Conservation (phyloP, 805 yeast species). For the Schizosaccharomyces octosporus region DNA sequence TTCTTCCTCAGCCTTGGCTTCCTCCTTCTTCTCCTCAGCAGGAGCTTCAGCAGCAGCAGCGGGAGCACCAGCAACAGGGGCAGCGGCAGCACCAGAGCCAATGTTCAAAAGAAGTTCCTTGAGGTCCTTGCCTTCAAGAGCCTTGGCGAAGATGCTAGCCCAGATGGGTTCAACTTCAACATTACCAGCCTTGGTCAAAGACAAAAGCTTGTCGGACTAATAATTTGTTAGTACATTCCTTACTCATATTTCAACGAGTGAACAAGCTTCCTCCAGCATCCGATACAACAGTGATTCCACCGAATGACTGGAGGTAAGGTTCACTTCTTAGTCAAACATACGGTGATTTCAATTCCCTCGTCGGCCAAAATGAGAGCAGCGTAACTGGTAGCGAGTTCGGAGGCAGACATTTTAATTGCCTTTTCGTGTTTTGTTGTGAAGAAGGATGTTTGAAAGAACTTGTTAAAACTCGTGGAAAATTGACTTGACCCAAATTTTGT, state of each 20-base stretch:
- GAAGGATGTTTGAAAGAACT: background rate
- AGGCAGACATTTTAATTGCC: conserved; percentile 33
- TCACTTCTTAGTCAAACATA: background rate
- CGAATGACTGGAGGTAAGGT: too few relatives aligned
- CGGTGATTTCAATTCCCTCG: conserved; percentile 63
- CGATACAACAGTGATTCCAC: too few relatives aligned
- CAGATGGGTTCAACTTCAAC: conserved; percentile 57
- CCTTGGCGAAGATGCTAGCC: conserved; percentile 76
- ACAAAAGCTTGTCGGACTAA: conserved; percentile 55
- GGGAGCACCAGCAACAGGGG: conserved; percentile 44
- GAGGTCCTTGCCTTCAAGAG: conserved; percentile 60
- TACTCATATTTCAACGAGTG: too few relatives aligned
- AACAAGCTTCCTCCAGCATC: too few relatives aligned
- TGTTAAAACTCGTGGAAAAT: background rate
- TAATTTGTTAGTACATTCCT: background rate
- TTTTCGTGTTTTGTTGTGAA: background rate
- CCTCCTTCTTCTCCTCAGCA: conserved; percentile 10
- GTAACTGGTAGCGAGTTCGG: conserved; percentile 75
- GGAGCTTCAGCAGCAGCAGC: conserved; percentile 14
- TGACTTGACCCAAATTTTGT: background rate
- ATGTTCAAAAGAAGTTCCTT: conserved; percentile 49
- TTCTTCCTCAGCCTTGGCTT: conserved; percentile 9
- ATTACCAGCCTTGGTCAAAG: conserved; percentile 63
- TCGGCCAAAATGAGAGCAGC: conserved; percentile 88
- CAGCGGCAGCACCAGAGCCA: conserved; percentile 49